Base-by-base conservation (phyloP, 371 early-diverging fungal species). In the Circinella minor region DNA sequence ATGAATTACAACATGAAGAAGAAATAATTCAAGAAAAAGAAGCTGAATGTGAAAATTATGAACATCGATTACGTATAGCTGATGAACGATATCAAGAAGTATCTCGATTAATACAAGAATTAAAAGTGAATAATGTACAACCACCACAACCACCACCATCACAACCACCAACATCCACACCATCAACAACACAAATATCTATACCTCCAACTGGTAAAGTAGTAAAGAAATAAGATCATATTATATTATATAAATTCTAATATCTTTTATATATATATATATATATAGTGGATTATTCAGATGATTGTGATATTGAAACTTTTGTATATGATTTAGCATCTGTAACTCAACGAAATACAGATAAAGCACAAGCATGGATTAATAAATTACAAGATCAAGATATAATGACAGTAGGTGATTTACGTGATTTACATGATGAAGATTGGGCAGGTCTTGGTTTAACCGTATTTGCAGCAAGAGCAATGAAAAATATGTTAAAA, bases 391-490 rank as follows among this genome's bases (percentile, higher is more conserved):
- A 92, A 70, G 82, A 82, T 36, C 93, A 94, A 74, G 94, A 94
- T 74, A 84, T 94, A 63, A 88, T 92, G 90, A 93, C 93, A 0
- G 92, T 94, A 4, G 94, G 93, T 17, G 93, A 94, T 73, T 77
- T 94, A 48, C 85, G 91, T 17, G 91, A 91, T 69, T 75, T 94
- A 57, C 89, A 89, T 61, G 93, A 92, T 60, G 90, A 91, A 63
- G 94, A 94, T 74, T 94, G 94, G 94, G 83, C 82, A 34, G 87
- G 86, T 10, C 81, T 90, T 59, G 92, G 91, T 11, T 80, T 97
- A 71, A 95, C 96, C 3, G 95, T 97, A 5, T 96, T 95, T 86
- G 94, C 96, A 1, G 79, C 87, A 34, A 88, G 97, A 66, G 92
- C 94, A 2, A 81, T 96, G 67, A 94, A 94, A 78, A 94, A 94